phyloP scores from a whole-genome alignment of 805 yeast genomes.

The Zygosaccharomyces pseudorouxii region DNA sequence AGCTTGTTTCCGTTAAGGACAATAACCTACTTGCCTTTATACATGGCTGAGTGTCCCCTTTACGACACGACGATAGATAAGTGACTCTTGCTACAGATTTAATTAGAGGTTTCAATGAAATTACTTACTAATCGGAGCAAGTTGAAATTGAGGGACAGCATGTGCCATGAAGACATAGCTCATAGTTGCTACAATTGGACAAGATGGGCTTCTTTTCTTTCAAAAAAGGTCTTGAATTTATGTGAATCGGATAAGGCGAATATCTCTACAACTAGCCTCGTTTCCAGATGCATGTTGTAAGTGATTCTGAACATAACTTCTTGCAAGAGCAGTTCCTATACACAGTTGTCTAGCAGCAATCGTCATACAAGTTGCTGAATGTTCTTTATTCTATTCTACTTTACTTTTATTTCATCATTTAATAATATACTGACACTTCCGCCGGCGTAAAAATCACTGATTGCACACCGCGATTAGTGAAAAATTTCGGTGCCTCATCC shows the following conservation, averaged over 20 bases:
- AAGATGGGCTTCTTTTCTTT: background rate
- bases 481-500: background rate
- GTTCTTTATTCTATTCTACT: background rate
- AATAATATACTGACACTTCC: background rate
- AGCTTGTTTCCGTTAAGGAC: too few relatives aligned
- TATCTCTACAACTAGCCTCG: background rate
- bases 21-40: too few relatives aligned
- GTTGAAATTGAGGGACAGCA: background rate
- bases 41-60: background rate
- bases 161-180: background rate
- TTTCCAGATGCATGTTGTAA: background rate
- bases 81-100: background rate
- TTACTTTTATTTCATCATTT: background rate
- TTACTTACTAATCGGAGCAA: background rate
- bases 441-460: background rate
- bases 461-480: slow-evolving; percentile 4
- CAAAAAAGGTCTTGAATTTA: background rate
- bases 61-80: background rate
- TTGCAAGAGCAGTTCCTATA: too few relatives aligned
- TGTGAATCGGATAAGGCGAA: background rate
- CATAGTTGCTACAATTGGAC: too few relatives aligned
- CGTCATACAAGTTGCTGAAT: background rate
- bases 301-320: background rate
- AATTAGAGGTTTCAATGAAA: background rate
- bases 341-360: background rate